These are phyloP conservation scores for Cetradonia linearis DNA, from an alignment of 495 filamentous ascomycete species.

Conservation along the genomic window DNA sequence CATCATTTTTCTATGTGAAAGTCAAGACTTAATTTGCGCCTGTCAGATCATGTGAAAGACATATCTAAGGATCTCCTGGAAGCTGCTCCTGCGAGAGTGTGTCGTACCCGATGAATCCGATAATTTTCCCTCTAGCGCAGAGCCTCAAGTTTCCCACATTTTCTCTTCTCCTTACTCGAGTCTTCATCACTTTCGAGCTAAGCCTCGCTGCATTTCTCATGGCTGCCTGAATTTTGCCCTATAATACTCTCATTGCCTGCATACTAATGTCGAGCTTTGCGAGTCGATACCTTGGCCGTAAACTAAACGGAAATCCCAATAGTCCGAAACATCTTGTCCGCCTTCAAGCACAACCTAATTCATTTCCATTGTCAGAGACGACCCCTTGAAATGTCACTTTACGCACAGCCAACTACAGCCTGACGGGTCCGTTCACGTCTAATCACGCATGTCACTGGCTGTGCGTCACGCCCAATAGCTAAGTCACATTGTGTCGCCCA, in stretches of 20 bases:
- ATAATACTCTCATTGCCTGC: background rate
- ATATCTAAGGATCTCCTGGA: no score
- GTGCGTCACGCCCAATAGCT: no score
- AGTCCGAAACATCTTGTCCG: background rate
- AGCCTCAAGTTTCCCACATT: background rate
- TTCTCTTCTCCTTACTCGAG: background rate
- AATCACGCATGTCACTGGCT: no score
- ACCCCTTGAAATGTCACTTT: no score
- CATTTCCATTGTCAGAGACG: background rate
- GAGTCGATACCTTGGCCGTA: background rate
- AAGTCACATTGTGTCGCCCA: no score
- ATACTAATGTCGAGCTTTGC: background rate
- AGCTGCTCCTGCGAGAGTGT: no score
- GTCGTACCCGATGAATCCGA: no score
- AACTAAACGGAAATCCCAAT: background rate
- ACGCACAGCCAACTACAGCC: background rate
- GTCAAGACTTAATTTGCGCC: no score
- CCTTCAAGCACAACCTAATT: background rate
- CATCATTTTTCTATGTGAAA: no score
- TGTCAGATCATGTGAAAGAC: no score
- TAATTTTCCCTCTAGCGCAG: background rate
- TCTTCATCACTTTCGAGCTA: background rate
- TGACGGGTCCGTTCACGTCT: background rate
- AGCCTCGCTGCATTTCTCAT: background rate
- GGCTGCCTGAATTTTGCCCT: background rate